Evolutionary conservation across 495 filamentous ascomycete species (phyloP).

Genomic region (Trichoderma asperelloides): DNA sequence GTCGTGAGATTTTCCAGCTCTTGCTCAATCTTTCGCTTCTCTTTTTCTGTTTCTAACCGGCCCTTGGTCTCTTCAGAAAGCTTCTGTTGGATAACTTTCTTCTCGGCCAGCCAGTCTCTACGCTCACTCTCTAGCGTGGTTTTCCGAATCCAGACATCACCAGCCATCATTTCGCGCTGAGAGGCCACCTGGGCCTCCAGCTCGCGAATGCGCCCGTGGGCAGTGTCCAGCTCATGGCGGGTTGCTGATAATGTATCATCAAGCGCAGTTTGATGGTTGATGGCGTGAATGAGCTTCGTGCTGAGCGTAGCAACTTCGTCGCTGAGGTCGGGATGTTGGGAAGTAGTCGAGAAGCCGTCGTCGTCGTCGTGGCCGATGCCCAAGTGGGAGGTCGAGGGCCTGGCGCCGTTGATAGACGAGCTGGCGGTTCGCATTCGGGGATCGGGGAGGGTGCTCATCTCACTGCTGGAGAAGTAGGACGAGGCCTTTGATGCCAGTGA

Average conservation of each 20-base stretch:
- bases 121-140: slow-evolving; percentile 36
- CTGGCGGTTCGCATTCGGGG: slow-evolving; percentile 35
- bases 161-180: slow-evolving; percentile 51
- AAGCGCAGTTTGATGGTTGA: slow-evolving; percentile 90
- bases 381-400: background rate
- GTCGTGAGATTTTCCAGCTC: slow-evolving; percentile 86
- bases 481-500: slow-evolving; percentile 13
- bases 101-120: slow-evolving; percentile 31
- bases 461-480: slow-evolving; percentile 21
- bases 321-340: slow-evolving; percentile 68
- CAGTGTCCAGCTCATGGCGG: slow-evolving; percentile 72
- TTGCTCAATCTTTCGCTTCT: slow-evolving; percentile 58
- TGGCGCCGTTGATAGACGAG: slow-evolving; percentile 15
- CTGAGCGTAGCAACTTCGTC: slow-evolving; percentile 85
- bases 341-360: slow-evolving; percentile 16
- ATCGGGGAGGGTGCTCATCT: slow-evolving; percentile 41
- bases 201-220: slow-evolving; percentile 55
- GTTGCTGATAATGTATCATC: slow-evolving; percentile 81
- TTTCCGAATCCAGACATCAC: slow-evolving; percentile 60
- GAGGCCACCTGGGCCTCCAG: slow-evolving; percentile 49
- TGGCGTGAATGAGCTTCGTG: slow-evolving; percentile 91
- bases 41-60: slow-evolving; percentile 59
- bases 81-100: slow-evolving; percentile 25
- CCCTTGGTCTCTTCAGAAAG: slow-evolving; percentile 59
- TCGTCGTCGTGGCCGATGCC: slow-evolving; percentile 6